Conservation (phyloP, 2,329 filamentous ascomycete genomes). For the Ascochyta viciae-villosae region DNA sequence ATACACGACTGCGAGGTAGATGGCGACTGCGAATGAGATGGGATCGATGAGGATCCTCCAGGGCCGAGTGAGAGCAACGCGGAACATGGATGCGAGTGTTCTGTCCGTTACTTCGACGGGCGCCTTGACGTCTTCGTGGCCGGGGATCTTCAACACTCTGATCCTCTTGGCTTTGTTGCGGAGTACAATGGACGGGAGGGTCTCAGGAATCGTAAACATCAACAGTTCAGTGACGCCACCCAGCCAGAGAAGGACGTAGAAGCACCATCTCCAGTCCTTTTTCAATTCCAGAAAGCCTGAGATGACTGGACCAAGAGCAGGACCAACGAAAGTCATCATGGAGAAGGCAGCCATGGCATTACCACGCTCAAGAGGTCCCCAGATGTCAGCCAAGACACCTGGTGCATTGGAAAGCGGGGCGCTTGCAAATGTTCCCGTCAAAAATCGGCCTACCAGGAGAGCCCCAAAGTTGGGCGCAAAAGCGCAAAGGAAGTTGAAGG, state of each 20-base stretch:
- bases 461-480: conserved; percentile 62
- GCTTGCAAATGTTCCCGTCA: conserved; percentile 64
- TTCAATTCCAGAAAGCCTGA: conserved; percentile 65
- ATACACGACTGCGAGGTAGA: conserved; percentile 63
- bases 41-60: conserved; percentile 63
- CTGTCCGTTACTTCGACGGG: conserved; percentile 57
- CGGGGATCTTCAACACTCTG: conserved; percentile 56
- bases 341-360: conserved; percentile 63
- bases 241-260: conserved; percentile 15
- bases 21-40: conserved; percentile 60
- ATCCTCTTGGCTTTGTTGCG: conserved; percentile 52
- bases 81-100: conserved; percentile 56
- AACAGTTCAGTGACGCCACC: conserved; percentile 5
- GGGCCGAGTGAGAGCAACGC: conserved; percentile 60
- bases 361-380: conserved; percentile 60
- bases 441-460: conserved; percentile 62
- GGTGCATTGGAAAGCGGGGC: conserved; percentile 53
- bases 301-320: conserved; percentile 62
- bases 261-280: conserved; percentile 46
- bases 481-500: conserved; percentile 62
- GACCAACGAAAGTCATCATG: conserved; percentile 62
- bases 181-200: conserved; percentile 3
- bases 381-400: conserved; percentile 62
- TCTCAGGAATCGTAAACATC: conserved; percentile 15
- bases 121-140: conserved; percentile 59